Base-by-base conservation (phyloP, 2,329 filamentous ascomycete genomes). In the Aspergillus floridensis region DNA sequence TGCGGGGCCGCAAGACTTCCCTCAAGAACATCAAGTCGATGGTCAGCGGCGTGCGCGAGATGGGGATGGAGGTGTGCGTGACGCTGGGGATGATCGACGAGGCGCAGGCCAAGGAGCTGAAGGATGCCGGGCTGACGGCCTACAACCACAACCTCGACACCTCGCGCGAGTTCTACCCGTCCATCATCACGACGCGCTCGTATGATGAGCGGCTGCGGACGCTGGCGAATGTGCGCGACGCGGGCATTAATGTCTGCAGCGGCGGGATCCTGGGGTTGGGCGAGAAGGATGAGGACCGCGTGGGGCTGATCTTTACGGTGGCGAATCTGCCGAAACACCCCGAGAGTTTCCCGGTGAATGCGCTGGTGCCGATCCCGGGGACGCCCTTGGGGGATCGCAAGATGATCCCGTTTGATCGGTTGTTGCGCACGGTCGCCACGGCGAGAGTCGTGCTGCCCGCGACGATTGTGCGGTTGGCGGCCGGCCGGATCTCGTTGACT, bases 111-210 rank as follows among this genome's bases (percentile, higher is more conserved):
- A 84, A 85, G 70, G 90, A 95, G 78, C 83, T 96, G 65, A 92
- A 92, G 72, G 86, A 86, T 2, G 92, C 92, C 0, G 92, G 92
- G 0, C 77, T 96, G 68, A 96, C 92, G 16, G 92, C 92, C 0
- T 96, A 96, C 77, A 96, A 96, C 78, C 92, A 96, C 82, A 96
- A 96, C 73, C 83, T 96, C 65, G 92, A 96, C 77, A 96, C 92
- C 1, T 92, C 88, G 58, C 85, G 92, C 66, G 92, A 96, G 78
- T 92, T 92, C 76, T 96, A 96, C 72, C 91, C 92, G 0, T 88
- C 83, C 44, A 84, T 96, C 68, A 96, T 96, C 75, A 90, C 91
- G 0, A 96, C 92, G 0, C 83, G 92, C 41, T 88, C 85, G 7
- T 96, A 96, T 76, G 92, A 96, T 69, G 92, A 96, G 79, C 87